Conservation (phyloP, 441 rosid genomes). For the Monsonia emarginata region DNA sequence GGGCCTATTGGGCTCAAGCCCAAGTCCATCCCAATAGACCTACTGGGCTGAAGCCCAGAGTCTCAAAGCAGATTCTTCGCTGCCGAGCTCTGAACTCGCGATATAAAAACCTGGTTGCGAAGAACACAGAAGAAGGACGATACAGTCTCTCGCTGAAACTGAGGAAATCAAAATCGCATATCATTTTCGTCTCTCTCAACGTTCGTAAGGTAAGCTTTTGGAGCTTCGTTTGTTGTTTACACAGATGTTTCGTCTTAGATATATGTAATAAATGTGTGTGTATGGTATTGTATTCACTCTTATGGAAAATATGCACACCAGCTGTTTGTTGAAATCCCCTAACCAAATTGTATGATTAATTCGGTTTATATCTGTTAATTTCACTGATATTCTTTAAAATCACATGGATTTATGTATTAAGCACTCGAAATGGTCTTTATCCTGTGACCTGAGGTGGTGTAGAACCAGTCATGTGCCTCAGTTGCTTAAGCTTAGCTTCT, state of each 20-base stretch:
- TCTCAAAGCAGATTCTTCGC: too few species aligned
- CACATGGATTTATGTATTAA: not conserved
- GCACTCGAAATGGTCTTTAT: not conserved
- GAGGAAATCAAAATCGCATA: not conserved
- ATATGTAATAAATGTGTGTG: not conserved
- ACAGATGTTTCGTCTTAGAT: not conserved
- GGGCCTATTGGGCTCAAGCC: not conserved
- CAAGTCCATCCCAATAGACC: not conserved
- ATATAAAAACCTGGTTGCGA: not conserved
- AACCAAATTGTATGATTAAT: not conserved
- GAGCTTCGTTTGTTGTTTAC: not conserved
- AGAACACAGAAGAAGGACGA: not conserved
- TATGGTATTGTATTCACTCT: not conserved
- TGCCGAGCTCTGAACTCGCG: not conserved
- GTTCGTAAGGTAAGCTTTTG: not conserved
- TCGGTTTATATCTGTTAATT: not conserved
- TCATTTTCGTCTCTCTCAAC: not conserved
- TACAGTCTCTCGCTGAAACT: not conserved
- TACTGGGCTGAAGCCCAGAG: too few species aligned
- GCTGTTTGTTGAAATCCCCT: constrained; percentile 2
- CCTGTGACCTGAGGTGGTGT: not conserved
- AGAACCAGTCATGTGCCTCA: not conserved
- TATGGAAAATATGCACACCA: not conserved
- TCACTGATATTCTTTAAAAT: not conserved
- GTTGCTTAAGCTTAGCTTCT: not conserved